Evolutionary conservation across 495 filamentous ascomycete species (phyloP), one percentile per base, ranked within the genome.

Genomic region (Neurospora pannonica): DNA sequence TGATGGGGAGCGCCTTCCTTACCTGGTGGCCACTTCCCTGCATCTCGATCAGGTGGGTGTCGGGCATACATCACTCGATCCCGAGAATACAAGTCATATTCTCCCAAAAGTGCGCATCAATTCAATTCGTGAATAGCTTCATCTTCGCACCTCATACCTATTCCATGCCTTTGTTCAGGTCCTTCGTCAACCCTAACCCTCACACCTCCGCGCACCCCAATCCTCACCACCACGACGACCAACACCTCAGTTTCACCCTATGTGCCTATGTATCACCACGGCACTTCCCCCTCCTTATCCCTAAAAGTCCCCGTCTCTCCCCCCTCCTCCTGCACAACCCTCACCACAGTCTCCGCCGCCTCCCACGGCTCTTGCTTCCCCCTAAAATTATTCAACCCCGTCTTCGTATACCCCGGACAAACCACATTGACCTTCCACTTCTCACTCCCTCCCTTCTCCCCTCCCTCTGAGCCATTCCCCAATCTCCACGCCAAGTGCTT

Each of bases 361-460:
- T 46, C 9, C 15, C n/a, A 54, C 1, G 75, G 46, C 6, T 71
- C 39, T 2, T 75, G 71, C 5, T 8, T n/a, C 2, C 72, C 73
- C 36, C 5, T 0, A n/a, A 54, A 77, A 17, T 62, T 21, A 69
- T 76, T 80, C 9, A 79, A 28, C 17, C 76, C 74, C 19, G 80
- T 80, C 15, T 62, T 74, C 42, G 74, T 75, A 37, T 72, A 74
- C 4, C 79, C 80, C n/a, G 79, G 76, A 38, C 76, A 78, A 15
- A 39, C 40, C 13, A 72, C 31, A 71, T 79, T 81, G 69, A 79
- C 54, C 73, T 81, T 81, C 79, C 79, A 81, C n/a, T 24, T 34
- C 2, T 34, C 15, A n/a, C n/a, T n/a, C 13, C 6, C 15, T 19
- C 28, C 43, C 8, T 21, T 24, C 43, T 11, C n/a, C 9, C n/a